A percentile compares a stretch with the other conserved stretches of the same genome.
These are phyloP conservation scores for Trichopus zeylanicus DNA, from an alignment of 116 monocot species.

Conservation along the genomic window DNA sequence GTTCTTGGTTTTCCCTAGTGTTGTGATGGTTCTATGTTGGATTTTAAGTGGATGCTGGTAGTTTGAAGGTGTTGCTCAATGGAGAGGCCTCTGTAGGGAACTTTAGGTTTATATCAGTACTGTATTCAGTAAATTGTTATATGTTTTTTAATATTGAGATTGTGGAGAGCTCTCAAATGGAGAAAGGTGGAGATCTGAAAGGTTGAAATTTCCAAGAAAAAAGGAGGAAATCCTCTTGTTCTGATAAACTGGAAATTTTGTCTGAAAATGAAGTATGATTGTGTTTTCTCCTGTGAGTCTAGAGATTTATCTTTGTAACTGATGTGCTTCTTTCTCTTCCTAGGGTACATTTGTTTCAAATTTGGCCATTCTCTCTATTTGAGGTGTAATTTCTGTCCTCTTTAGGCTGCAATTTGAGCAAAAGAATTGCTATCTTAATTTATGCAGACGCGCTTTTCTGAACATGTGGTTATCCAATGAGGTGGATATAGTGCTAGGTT, in stretches of 20 bases:
- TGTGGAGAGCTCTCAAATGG: neutral
- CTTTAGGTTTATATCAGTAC: no score
- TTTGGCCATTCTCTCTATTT: no score
- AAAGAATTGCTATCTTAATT: no score
- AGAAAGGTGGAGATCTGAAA: neutral
- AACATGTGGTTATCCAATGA: neutral
- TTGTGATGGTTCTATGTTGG: neutral
- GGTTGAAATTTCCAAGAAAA: no score
- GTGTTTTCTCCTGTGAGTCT: neutral
- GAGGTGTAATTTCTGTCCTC: neutral
- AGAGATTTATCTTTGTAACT: neutral
- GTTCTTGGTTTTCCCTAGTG: neutral
- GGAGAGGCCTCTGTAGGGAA: neutral
- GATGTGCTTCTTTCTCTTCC: neutral
- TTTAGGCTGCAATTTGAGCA: neutral
- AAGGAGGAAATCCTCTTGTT: no score
- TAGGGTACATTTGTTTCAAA: no score
- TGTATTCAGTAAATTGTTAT: neutral
- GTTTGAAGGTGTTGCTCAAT: neutral
- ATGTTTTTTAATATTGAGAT: neutral
- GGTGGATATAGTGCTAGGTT: neutral
- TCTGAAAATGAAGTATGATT: neutral
- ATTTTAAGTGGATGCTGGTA: neutral
- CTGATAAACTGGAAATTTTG: neutral
- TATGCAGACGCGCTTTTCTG: neutral